A percentile compares a stretch with the other conserved stretches of the same genome.
Conservation (phyloP, 2,329 filamentous ascomycete genomes). For the Paecilomyces niveus region DNA sequence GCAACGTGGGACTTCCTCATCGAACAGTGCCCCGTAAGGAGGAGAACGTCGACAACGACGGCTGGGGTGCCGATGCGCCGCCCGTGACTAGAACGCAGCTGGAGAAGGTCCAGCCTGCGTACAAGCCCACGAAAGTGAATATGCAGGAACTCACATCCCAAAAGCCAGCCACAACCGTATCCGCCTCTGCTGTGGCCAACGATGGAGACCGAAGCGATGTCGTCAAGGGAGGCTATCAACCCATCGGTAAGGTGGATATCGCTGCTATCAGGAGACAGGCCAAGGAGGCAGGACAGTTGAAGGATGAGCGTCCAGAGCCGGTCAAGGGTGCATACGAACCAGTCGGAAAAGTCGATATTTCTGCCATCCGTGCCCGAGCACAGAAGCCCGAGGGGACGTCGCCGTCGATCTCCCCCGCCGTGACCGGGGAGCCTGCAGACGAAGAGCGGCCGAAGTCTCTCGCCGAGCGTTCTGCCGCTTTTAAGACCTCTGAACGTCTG, state of each 20-base stretch:
- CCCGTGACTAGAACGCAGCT: conserved; percentile 77
- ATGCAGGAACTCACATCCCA: conserved; percentile 76
- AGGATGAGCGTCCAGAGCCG: conserved; percentile 72
- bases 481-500: conserved; percentile 67
- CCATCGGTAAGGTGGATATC: conserved; percentile 96
- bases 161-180: conserved; percentile 45
- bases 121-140: conserved; percentile 93
- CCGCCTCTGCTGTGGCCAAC: conserved; percentile 26
- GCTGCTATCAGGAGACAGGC: conserved; percentile 74
- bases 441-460: conserved; percentile 55
- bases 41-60: conserved; percentile 67
- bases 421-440: conserved; percentile 38
- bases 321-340: conserved; percentile 95
- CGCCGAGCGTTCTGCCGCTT: conserved; percentile 69
- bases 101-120: conserved; percentile 86
- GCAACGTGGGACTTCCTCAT: conserved; percentile 53
- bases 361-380: conserved; percentile 78
- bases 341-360: conserved; percentile 93
- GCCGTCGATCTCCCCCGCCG: conserved; percentile 36
- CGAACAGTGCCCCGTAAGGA: conserved; percentile 45
- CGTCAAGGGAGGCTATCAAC: conserved; percentile 81
- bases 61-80: conserved; percentile 94
- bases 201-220: conserved; percentile 50
- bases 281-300: conserved; percentile 46
- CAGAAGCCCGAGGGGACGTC: conserved; percentile 51